phyloP scores from a whole-genome alignment of 169 alveolate species.

The Plasmodium coatneyi region DNA sequence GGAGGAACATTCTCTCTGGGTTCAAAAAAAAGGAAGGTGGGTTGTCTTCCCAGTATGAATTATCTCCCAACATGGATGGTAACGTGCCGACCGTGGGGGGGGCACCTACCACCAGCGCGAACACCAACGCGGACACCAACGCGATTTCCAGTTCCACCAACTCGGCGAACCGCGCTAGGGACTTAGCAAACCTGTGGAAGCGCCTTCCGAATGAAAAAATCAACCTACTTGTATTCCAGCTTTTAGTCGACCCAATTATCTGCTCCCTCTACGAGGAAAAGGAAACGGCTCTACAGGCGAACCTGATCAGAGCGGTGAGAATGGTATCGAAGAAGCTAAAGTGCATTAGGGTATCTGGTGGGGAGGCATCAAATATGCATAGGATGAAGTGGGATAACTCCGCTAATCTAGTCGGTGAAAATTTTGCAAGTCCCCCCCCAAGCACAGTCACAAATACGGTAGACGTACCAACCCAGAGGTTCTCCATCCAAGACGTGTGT shows the following conservation, averaged over 20 bases:
- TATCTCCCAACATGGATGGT: neutral
- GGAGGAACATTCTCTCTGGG: neutral
- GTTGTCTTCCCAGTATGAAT: neutral
- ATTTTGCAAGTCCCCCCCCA: neutral
- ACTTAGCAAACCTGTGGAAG: neutral
- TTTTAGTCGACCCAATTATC: conserved; percentile 69
- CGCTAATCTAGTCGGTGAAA: neutral
- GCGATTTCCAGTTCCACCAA: too few relatives aligned
- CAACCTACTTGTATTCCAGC: conserved; percentile 17
- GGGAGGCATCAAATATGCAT: neutral
- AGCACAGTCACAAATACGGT: neutral
- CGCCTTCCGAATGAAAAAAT: neutral
- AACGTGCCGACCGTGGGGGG: neutral
- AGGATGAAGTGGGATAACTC: neutral
- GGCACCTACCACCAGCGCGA: neutral
- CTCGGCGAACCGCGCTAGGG: neutral
- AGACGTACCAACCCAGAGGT: conserved; percentile 10
- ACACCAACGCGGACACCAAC: neutral
- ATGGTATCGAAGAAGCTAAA: conserved; percentile 42
- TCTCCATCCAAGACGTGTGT: conserved; percentile 28
- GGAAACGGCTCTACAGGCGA: conserved; percentile 24
- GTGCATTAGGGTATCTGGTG: neutral
- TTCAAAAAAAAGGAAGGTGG: neutral
- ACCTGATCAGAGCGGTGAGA: conserved; percentile 39
- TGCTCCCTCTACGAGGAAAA: conserved; percentile 58